Percentiles rank a stretch among this genome's conserved stretches.
These are phyloP conservation scores for Fraxinus ornus DNA, from an alignment of 305 asterid genomes.

Conservation along the genomic window DNA sequence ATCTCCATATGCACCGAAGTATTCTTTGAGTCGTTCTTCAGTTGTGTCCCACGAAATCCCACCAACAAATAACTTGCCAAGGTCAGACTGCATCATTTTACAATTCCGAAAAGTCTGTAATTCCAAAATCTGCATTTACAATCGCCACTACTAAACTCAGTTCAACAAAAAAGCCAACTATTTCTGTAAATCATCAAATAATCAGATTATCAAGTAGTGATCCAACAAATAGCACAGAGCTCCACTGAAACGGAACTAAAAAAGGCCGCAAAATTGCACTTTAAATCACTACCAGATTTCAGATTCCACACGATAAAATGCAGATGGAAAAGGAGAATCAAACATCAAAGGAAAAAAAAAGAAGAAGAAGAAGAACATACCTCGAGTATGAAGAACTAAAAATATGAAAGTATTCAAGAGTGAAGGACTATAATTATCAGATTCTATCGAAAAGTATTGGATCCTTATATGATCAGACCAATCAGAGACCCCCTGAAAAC, in stretches of 20 bases:
- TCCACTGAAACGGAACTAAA: background rate
- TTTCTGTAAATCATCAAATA: too few species aligned
- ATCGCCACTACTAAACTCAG: background rate
- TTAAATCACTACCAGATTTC: background rate
- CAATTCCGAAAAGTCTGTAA: conserved; percentile 2
- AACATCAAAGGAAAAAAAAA: background rate
- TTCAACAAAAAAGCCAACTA: background rate
- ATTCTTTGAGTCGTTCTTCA: conserved; percentile 35
- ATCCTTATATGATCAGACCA: conserved; percentile 26
- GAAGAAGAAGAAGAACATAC: background rate
- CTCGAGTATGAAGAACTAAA: background rate
- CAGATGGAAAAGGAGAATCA: background rate
- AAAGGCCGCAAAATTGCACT: background rate
- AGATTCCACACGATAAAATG: background rate
- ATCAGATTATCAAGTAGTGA: background rate
- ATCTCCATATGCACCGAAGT: conserved; percentile 34
- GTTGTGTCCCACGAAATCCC: conserved; percentile 40
- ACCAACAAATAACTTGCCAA: conserved; percentile 37
- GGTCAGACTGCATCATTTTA: conserved; percentile 33
- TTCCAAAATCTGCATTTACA: conserved; percentile 16
- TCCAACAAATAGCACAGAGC: background rate
- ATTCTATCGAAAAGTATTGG: conserved; percentile 20
- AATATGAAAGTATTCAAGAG: background rate
- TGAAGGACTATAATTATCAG: conserved; percentile 12
- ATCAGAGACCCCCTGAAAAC: conserved; percentile 11